These are phyloP conservation scores for Tephrocybe sp. DNA, from an alignment of 768 basidiomycete species.

Conservation along the genomic window DNA sequence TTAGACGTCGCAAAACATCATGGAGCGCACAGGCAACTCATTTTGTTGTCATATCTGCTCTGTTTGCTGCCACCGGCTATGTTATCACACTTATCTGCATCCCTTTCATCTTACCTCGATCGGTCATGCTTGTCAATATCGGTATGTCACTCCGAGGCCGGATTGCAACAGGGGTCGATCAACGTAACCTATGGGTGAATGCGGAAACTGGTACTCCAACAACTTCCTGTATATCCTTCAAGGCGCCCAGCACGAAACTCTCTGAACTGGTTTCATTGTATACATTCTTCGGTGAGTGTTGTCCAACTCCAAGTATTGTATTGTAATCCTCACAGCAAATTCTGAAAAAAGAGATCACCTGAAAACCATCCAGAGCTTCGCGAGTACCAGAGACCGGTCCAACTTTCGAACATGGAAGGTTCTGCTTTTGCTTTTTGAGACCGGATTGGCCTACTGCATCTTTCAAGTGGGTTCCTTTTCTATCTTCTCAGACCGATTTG, in stretches of 20 bases:
- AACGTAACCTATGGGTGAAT: not conserved
- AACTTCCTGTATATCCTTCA: too few species aligned
- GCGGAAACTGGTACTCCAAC: not conserved
- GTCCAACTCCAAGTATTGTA: too few species aligned
- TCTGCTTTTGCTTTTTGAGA: too few species aligned
- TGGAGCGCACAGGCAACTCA: too few species aligned
- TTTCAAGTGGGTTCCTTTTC: not conserved
- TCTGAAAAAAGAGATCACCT: too few species aligned
- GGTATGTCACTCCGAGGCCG: not conserved
- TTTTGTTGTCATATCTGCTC: too few species aligned
- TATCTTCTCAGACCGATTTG: not conserved
- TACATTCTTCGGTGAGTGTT: not conserved
- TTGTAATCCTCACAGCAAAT: too few species aligned
- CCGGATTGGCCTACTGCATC: not conserved
- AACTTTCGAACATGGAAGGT: too few species aligned
- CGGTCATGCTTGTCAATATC: not conserved
- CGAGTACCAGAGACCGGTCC: too few species aligned
- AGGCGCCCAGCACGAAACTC: too few species aligned
- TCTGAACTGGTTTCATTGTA: not conserved
- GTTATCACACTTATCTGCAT: not conserved
- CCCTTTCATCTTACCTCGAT: not conserved
- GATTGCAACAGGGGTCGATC: not conserved
- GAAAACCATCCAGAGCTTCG: too few species aligned
- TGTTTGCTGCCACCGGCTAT: not conserved
- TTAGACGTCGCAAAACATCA: too few species aligned